These are phyloP conservation scores for Exophiala dermatitidis DNA, from an alignment of 2,329 filamentous ascomycete species.

Conservation along the genomic window DNA sequence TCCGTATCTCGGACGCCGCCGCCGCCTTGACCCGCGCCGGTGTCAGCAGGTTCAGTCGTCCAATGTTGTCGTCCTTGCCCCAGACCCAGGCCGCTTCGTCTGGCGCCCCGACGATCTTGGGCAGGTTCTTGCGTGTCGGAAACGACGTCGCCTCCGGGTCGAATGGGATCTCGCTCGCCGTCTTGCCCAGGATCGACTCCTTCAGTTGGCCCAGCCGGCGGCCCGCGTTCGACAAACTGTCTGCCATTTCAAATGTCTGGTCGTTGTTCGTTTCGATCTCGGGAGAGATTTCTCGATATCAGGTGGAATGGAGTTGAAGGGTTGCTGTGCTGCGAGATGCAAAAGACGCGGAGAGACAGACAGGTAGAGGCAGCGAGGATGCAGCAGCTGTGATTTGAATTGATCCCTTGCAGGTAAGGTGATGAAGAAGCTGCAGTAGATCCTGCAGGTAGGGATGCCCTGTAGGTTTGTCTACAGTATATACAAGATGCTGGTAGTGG, in stretches of 20 bases:
- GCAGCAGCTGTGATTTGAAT: too few species aligned
- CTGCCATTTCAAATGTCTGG: conserved; percentile 9
- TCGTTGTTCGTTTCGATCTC: background rate
- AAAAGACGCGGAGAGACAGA: too few species aligned
- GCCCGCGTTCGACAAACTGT: conserved; percentile 19
- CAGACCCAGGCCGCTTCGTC: conserved; percentile 54
- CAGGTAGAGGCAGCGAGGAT: too few species aligned
- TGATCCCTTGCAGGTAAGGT: too few species aligned
- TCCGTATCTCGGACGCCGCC: conserved; percentile 44
- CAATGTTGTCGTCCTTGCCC: conserved; percentile 45
- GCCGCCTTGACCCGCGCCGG: conserved; percentile 49
- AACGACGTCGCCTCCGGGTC: conserved; percentile 48
- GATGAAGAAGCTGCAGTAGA: too few species aligned
- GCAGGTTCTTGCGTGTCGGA: conserved; percentile 48
- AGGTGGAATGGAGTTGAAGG: background rate
- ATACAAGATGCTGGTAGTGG: too few species aligned
- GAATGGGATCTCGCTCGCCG: conserved; percentile 46
- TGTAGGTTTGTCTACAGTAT: too few species aligned
- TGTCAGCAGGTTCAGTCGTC: conserved; percentile 51
- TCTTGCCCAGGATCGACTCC: conserved; percentile 42
- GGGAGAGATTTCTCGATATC: background rate
- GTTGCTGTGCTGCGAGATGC: too few species aligned
- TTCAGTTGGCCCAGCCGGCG: conserved; percentile 39
- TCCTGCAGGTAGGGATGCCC: too few species aligned
- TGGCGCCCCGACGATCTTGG: conserved; percentile 46